These are phyloP conservation scores for Pyrrhoderma noxium DNA, from an alignment of 1,284 basidiomycete genomes.

Conservation along the genomic window DNA sequence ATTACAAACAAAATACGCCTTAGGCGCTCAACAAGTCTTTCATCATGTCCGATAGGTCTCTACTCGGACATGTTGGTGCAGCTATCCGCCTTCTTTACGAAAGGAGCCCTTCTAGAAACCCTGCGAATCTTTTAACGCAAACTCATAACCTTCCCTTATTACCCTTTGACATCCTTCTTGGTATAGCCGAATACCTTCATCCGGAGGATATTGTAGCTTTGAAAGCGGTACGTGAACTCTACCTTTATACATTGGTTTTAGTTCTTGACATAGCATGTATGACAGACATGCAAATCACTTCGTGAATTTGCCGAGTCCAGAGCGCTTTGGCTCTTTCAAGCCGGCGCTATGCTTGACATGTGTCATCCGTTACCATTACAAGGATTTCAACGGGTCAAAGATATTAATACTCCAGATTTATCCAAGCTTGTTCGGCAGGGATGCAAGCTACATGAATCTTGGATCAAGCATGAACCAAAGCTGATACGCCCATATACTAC, in stretches of 20 bases:
- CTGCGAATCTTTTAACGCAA: not conserved
- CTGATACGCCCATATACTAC: slow-evolving; percentile 48
- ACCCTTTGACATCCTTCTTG: slow-evolving; percentile 14
- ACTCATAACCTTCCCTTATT: slow-evolving; percentile 5
- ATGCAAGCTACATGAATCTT: slow-evolving; percentile 40
- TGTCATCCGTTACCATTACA: slow-evolving; percentile 60
- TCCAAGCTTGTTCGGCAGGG: slow-evolving; percentile 56
- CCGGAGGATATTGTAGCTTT: slow-evolving; percentile 10
- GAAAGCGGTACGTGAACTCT: not conserved
- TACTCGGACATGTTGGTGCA: slow-evolving; percentile 1
- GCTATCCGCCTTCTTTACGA: slow-evolving; percentile 2
- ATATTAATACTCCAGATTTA: slow-evolving; percentile 52
- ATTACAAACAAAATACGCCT: no score
- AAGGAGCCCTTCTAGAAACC: slow-evolving; percentile 1
- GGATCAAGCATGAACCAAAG: slow-evolving; percentile 19
- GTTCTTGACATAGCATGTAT: not conserved
- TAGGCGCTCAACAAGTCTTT: not conserved
- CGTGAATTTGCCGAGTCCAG: slow-evolving; percentile 53
- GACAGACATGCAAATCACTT: slow-evolving; percentile 52
- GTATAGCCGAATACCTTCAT: slow-evolving; percentile 9
- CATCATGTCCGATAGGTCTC: not conserved
- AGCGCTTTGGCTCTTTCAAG: slow-evolving; percentile 57
- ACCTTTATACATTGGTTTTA: not conserved
- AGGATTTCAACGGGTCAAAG: slow-evolving; percentile 58
- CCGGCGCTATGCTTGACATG: slow-evolving; percentile 48